phyloP scores from a whole-genome alignment of 345 rosid genomes.

The Camelina neglecta region DNA sequence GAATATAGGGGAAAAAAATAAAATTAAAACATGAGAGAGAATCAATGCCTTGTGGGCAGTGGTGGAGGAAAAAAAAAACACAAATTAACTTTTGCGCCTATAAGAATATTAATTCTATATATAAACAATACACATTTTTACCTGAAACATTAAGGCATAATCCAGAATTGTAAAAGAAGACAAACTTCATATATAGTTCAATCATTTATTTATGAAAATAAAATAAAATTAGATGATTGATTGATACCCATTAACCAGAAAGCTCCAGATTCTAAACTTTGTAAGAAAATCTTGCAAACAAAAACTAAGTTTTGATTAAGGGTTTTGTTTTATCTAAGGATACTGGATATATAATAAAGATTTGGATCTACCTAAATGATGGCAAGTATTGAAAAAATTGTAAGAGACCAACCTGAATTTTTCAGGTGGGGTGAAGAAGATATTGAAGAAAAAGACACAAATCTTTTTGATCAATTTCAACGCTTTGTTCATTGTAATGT shows the following conservation, averaged over 20 bases:
- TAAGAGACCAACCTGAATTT: slow-evolving; percentile 50
- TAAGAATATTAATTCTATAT: slow-evolving; percentile 29
- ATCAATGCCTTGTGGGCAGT: slow-evolving; percentile 69
- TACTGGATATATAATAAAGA: slow-evolving; percentile 33
- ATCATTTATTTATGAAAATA: slow-evolving; percentile 62
- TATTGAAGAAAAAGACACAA: slow-evolving; percentile 52
- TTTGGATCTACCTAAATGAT: slow-evolving; percentile 35
- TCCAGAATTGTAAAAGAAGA: slow-evolving; percentile 52
- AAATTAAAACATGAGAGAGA: slow-evolving; percentile 43
- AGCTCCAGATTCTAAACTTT: slow-evolving; percentile 42
- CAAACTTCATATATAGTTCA: slow-evolving; percentile 43
- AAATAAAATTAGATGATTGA: slow-evolving; percentile 52
- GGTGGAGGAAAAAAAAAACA: slow-evolving; percentile 52
- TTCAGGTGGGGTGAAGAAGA: slow-evolving; percentile 42
- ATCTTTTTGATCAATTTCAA: slow-evolving; percentile 47
- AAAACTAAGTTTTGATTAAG: slow-evolving; percentile 15
- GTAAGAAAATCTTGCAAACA: slow-evolving; percentile 23
- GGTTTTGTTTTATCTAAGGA: slow-evolving; percentile 22
- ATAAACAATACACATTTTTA: slow-evolving; percentile 42
- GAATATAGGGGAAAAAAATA: slow-evolving; percentile 23
- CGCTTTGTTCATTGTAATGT: slow-evolving; percentile 45
- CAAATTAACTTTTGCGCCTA: slow-evolving; percentile 5
- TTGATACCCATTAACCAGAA: slow-evolving; percentile 61
- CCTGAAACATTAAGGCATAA: slow-evolving; percentile 63
- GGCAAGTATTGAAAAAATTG: slow-evolving; percentile 23